These are phyloP conservation scores for Rhizophagus sp. DNA, from an alignment of 192 early-diverging fungal genomes.

Conservation along the genomic window DNA sequence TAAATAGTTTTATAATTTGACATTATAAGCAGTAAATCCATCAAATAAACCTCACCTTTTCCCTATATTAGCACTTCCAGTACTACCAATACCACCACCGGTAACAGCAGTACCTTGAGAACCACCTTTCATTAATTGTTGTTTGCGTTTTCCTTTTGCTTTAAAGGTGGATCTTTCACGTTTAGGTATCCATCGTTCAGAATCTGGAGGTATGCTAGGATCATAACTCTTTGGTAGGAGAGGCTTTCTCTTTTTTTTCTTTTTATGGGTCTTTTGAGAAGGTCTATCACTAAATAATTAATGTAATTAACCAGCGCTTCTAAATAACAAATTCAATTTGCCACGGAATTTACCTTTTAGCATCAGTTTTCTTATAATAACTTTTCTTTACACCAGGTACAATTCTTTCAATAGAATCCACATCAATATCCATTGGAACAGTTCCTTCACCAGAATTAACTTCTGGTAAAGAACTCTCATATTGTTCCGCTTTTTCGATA, in stretches of 20 bases:
- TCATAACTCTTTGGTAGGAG: constrained; percentile 61
- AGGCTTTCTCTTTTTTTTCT: constrained; percentile 59
- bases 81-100: constrained; percentile 70
- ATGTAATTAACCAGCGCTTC: background rate
- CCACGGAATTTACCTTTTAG: constrained; percentile 29
- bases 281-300: constrained; percentile 2
- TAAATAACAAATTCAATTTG: background rate
- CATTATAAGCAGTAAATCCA: background rate
- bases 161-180: constrained; percentile 59
- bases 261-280: constrained; percentile 37
- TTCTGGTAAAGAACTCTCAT: constrained; percentile 52
- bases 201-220: constrained; percentile 51
- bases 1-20: background rate
- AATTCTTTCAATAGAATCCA: constrained; percentile 53
- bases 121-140: constrained; percentile 57
- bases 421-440: constrained; percentile 43
- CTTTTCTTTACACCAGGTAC: constrained; percentile 57
- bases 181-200: constrained; percentile 74
- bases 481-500: constrained; percentile 62
- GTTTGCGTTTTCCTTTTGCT: constrained; percentile 58
- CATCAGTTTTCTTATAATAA: constrained; percentile 51
- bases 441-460: constrained; percentile 33
- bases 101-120: constrained; percentile 63
- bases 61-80: constrained; percentile 73
- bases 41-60: constrained; percentile 17